phyloP scores from a whole-genome alignment of 257 asterid species.

The Fraxinus quadrangulata region DNA sequence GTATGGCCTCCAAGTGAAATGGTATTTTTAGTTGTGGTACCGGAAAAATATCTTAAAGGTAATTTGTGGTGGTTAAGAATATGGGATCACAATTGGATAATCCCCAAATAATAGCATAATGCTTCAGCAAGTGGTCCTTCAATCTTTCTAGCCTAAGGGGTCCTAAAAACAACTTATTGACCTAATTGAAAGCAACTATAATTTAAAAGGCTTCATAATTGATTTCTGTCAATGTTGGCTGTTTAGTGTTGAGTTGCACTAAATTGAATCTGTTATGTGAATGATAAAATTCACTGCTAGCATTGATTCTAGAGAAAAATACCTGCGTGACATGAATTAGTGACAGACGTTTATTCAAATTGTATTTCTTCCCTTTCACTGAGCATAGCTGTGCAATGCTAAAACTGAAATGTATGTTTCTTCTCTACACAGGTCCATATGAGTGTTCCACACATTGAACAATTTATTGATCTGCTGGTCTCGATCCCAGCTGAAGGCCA shows the following conservation, averaged over 20 bases:
- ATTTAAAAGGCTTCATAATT: background rate
- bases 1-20: background rate
- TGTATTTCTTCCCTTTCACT: conserved; percentile 7
- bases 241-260: background rate
- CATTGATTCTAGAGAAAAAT: background rate
- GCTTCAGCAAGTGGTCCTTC: background rate
- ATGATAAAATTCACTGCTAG: background rate
- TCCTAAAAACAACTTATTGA: background rate
- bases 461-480: conserved; percentile 76
- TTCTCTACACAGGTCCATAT: conserved; percentile 78
- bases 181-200: background rate
- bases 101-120: background rate
- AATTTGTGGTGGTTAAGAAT: background rate
- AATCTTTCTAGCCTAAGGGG: background rate
- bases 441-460: conserved; percentile 81
- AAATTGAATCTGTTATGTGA: background rate
- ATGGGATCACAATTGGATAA: background rate
- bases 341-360: background rate
- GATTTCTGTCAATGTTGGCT: background rate
- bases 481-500: conserved; percentile 80
- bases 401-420: conserved; percentile 9
- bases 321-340: background rate
- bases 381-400: background rate
- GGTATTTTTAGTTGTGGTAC: background rate
- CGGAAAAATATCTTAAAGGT: background rate